phyloP scores from a whole-genome alignment of 2,329 filamentous ascomycete species.

The Orbilia javanica region DNA sequence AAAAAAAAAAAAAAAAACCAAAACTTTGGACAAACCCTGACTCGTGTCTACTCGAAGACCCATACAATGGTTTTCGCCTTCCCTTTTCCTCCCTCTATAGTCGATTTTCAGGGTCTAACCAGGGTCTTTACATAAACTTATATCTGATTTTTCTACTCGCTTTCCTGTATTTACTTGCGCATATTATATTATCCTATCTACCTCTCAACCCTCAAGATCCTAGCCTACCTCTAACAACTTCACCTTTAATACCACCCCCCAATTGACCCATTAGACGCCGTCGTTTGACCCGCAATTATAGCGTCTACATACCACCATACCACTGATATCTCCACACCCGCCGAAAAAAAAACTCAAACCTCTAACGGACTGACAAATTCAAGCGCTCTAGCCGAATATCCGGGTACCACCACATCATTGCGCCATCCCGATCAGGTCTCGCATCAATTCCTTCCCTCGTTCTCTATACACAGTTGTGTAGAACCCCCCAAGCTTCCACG shows the following conservation, averaged over 20 bases:
- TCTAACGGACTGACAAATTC: slow-evolving; percentile 34
- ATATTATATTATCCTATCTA: neutral
- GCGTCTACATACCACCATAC: slow-evolving; percentile 14
- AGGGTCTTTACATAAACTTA: neutral
- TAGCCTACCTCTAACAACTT: too few relatives aligned
- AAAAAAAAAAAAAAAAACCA: too few relatives aligned
- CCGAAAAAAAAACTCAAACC: slow-evolving; percentile 9
- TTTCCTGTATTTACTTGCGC: neutral
- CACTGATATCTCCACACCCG: slow-evolving; percentile 13
- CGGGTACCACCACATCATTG: slow-evolving; percentile 48
- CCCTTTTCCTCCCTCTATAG: neutral
- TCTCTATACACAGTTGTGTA: neutral
- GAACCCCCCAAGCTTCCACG: too few relatives aligned
- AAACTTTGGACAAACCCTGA: slow-evolving; percentile 12
- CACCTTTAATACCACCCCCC: neutral
- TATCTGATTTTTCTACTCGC: neutral
- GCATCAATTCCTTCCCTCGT: slow-evolving; percentile 38
- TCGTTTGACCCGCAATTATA: slow-evolving; percentile 19
- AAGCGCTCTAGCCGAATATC: slow-evolving; percentile 45
- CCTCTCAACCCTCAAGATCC: neutral
- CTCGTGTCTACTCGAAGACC: neutral
- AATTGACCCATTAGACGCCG: neutral
- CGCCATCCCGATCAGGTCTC: slow-evolving; percentile 51
- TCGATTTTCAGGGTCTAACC: slow-evolving; percentile 1
- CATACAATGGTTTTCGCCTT: neutral